A percentile compares a stretch with the other conserved stretches of the same genome.
phyloP scores from a whole-genome alignment of 768 basidiomycete genomes.

The Amanita muscaria region DNA sequence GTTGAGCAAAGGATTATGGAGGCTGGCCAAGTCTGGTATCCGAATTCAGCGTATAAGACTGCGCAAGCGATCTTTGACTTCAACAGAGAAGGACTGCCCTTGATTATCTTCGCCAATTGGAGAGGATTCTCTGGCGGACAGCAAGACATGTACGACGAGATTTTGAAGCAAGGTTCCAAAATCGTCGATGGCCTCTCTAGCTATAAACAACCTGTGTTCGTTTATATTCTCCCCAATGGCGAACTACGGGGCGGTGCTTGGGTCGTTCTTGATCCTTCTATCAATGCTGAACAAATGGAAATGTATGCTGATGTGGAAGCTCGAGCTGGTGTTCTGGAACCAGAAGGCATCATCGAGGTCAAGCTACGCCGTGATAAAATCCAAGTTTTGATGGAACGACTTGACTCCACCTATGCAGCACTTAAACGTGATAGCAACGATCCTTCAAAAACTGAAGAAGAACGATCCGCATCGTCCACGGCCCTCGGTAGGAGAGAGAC shows the following conservation, averaged over 20 bases:
- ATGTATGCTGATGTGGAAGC: conserved; percentile 98
- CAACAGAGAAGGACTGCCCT: conserved; percentile 90
- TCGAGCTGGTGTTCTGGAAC: conserved; percentile 92
- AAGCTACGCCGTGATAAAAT: conserved; percentile 97
- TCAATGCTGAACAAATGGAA: conserved; percentile 96
- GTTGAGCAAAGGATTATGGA: conserved; percentile 98
- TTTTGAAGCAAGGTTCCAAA: conserved; percentile 94
- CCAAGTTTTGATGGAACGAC: conserved; percentile 81
- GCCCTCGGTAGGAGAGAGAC: conserved; percentile 71
- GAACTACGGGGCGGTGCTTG: conserved; percentile 98
- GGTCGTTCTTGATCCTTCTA: conserved; percentile 97
- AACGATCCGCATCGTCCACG: conserved; percentile 60
- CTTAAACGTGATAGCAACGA: conserved; percentile 81
- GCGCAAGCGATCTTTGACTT: conserved; percentile 99
- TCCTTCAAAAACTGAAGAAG: conserved; percentile 58
- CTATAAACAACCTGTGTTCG: conserved; percentile 96
- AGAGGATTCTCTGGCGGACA: conserved; percentile 99
- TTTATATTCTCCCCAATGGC: conserved; percentile 97
- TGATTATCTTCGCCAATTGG: conserved; percentile 99
- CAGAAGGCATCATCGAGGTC: conserved; percentile 96
- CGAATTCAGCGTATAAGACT: conserved; percentile 98
- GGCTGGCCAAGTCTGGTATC: conserved; percentile 99
- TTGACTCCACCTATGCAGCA: conserved; percentile 74
- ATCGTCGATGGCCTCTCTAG: conserved; percentile 96
- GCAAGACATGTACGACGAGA: conserved; percentile 98